These are phyloP conservation scores for Candida cerambycidarum DNA, from an alignment of 805 yeast species.

Conservation along the genomic window DNA sequence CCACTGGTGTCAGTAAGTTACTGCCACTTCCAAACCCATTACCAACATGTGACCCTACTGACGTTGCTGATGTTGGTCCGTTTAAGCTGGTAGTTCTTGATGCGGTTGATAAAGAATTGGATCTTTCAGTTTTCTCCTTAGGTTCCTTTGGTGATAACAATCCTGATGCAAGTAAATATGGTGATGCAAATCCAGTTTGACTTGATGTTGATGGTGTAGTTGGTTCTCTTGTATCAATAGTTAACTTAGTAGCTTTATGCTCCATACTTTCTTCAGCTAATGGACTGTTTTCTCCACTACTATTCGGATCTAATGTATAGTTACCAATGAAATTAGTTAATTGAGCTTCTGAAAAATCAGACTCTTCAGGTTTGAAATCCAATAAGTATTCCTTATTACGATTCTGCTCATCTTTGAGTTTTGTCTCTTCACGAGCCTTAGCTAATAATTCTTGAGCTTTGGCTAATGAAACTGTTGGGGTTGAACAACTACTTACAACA, in stretches of 20 bases:
- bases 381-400: slow-evolving; percentile 34
- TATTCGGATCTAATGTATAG: slow-evolving; percentile 21
- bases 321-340: slow-evolving; percentile 16
- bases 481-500: slow-evolving; percentile 85
- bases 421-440: slow-evolving; percentile 76
- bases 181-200: slow-evolving; percentile 58
- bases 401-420: slow-evolving; percentile 50
- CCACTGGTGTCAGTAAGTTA: slow-evolving; percentile 13
- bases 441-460: slow-evolving; percentile 85
- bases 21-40: slow-evolving; percentile 8
- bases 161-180: slow-evolving; percentile 67
- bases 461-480: slow-evolving; percentile 89
- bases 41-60: not conserved
- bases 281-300: slow-evolving; percentile 34
- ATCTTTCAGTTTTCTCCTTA: slow-evolving; percentile 22
- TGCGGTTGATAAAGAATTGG: slow-evolving; percentile 7
- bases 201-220: slow-evolving; percentile 27
- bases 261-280: slow-evolving; percentile 32
- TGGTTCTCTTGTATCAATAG: slow-evolving; percentile 36
- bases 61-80: not conserved
- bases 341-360: slow-evolving; percentile 16
- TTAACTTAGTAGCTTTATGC: slow-evolving; percentile 17
- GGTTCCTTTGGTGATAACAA: slow-evolving; percentile 54
- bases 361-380: slow-evolving; percentile 14
- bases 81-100: slow-evolving; percentile 12